These are phyloP conservation scores for Populus tremula DNA, from an alignment of 345 rosid species.

Conservation along the genomic window DNA sequence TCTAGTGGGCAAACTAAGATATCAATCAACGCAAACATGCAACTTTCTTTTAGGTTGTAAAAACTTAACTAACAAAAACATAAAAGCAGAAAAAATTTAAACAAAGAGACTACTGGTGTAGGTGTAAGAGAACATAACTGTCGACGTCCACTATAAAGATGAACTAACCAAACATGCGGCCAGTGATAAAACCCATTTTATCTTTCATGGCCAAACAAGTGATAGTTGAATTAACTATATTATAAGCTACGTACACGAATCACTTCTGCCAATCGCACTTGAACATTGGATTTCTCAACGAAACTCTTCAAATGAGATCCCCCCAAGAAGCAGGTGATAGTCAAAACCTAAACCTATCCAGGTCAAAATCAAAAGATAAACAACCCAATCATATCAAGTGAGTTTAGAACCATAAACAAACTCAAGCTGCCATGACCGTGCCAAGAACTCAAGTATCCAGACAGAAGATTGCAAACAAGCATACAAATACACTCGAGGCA, in stretches of 20 bases:
- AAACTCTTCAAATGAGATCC: neutral
- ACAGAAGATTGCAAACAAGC: neutral
- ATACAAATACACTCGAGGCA: neutral
- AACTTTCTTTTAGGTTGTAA: neutral
- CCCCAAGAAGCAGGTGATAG: too few relatives aligned
- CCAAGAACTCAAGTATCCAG: neutral
- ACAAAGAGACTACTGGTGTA: neutral
- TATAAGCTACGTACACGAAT: neutral
- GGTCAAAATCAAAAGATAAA: neutral
- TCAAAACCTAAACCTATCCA: neutral
- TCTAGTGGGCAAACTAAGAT: neutral
- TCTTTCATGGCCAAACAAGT: neutral
- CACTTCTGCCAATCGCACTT: neutral
- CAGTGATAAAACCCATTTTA: neutral
- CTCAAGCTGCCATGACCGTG: neutral
- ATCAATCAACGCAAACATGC: neutral
- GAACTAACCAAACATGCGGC: neutral
- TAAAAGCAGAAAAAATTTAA: neutral
- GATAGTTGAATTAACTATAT: neutral
- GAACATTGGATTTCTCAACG: neutral
- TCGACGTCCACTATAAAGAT: neutral
- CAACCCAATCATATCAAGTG: neutral
- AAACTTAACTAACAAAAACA: neutral
- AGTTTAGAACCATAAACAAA: neutral
- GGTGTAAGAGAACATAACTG: neutral